Conservation (phyloP, 2,329 filamentous ascomycete species). For the Pezicula rhizophila region DNA sequence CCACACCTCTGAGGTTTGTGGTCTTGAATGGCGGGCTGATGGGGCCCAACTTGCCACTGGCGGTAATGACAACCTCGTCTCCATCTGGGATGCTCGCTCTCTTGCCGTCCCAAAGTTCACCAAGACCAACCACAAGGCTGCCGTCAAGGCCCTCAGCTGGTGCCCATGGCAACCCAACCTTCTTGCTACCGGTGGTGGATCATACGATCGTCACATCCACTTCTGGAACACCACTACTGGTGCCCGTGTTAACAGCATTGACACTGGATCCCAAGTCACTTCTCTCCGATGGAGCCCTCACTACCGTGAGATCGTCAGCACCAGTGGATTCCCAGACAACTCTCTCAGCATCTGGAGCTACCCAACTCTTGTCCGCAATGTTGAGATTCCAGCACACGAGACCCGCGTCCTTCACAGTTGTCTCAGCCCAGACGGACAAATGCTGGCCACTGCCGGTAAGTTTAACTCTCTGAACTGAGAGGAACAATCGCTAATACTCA, state of each 20-base stretch:
- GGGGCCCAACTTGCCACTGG: constrained; percentile 95
- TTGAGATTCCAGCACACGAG: constrained; percentile 97
- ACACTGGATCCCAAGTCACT: constrained; percentile 96
- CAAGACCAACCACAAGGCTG: constrained; percentile 99
- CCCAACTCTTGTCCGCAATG: constrained; percentile 90
- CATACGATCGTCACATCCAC: constrained; percentile 96
- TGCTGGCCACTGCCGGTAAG: constrained; percentile 85
- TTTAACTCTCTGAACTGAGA: constrained; percentile 7
- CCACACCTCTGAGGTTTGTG: constrained; percentile 96
- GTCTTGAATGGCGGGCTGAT: constrained; percentile 94
- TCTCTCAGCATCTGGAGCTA: constrained; percentile 99
- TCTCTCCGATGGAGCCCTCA: constrained; percentile 93
- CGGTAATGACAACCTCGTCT: constrained; percentile 97
- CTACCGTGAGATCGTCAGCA: constrained; percentile 97
- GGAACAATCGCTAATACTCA: constrained; percentile 23
- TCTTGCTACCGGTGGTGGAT: constrained; percentile 90
- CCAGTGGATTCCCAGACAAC: constrained; percentile 98
- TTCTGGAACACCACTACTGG: constrained; percentile 99
- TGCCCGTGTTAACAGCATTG: constrained; percentile 96
- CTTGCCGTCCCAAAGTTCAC: constrained; percentile 94
- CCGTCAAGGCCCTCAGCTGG: constrained; percentile 97
- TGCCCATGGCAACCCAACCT: constrained; percentile 99
- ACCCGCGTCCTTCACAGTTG: constrained; percentile 94
- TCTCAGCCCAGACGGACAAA: constrained; percentile 94
- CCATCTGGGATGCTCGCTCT: constrained; percentile 96